Conservation (phyloP, 2,329 filamentous ascomycete genomes). For the Amphichorda felina region DNA sequence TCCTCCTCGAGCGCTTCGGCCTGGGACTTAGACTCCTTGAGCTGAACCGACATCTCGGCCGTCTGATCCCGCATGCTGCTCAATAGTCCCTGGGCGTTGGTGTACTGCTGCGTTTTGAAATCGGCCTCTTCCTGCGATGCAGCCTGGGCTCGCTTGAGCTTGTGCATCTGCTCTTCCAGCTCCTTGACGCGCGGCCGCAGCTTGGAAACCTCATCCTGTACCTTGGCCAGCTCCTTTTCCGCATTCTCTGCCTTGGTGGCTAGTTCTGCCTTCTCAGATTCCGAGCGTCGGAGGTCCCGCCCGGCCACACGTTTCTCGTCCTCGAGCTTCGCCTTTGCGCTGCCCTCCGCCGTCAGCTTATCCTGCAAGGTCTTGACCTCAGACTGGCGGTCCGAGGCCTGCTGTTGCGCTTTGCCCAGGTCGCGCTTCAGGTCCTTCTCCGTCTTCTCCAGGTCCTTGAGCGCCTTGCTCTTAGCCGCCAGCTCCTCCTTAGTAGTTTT, state of each 20-base stretch:
- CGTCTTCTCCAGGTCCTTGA: conserved; percentile 67
- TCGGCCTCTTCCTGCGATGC: conserved; percentile 67
- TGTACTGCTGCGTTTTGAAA: conserved; percentile 75
- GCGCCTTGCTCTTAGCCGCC: conserved; percentile 39
- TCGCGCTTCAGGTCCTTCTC: conserved; percentile 76
- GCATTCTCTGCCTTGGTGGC: conserved; percentile 62
- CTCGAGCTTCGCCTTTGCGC: conserved; percentile 60
- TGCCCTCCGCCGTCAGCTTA: conserved; percentile 64
- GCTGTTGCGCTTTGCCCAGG: conserved; percentile 55
- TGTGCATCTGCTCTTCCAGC: conserved; percentile 62
- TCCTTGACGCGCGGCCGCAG: conserved; percentile 50
- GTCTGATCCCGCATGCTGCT: conserved; percentile 90
- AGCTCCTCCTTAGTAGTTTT: conserved; percentile 69
- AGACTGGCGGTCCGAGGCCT: conserved; percentile 59
- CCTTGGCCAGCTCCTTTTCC: conserved; percentile 54
- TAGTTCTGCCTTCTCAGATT: conserved; percentile 70
- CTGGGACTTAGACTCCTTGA: conserved; percentile 76
- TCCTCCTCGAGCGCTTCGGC: conserved; percentile 88
- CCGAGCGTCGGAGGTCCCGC: conserved; percentile 65
- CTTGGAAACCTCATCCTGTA: conserved; percentile 61
- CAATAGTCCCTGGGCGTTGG: conserved; percentile 73
- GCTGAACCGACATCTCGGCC: conserved; percentile 76
- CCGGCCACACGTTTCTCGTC: conserved; percentile 64
- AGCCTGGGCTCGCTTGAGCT: conserved; percentile 55
- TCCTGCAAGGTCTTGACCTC: conserved; percentile 72